phyloP scores from a whole-genome alignment of 2,329 filamentous ascomycete species.

The Sporothrix brasiliensis region DNA sequence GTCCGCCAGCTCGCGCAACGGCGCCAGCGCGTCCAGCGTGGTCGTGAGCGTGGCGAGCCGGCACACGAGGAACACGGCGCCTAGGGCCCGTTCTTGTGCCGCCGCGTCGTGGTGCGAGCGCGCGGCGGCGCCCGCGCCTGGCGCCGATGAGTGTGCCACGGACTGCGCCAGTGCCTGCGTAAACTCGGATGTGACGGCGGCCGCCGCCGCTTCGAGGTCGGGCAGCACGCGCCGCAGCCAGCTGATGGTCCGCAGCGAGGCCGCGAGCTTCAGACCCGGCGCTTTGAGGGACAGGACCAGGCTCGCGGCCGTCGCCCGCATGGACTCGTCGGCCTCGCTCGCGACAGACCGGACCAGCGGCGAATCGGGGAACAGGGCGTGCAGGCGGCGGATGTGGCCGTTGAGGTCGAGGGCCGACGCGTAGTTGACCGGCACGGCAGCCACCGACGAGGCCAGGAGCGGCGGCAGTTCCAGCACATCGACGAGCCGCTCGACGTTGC shows the following conservation, averaged over 20 bases:
- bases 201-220: constrained; percentile 57
- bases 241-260: constrained; percentile 85
- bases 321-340: constrained; percentile 78
- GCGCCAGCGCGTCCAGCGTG: constrained; percentile 81
- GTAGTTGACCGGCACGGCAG: constrained; percentile 70
- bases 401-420: constrained; percentile 87
- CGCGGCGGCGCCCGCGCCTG: background rate
- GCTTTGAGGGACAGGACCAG: constrained; percentile 76
- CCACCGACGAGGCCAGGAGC: constrained; percentile 78
- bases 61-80: constrained; percentile 84
- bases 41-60: constrained; percentile 76
- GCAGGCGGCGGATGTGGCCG: constrained; percentile 86
- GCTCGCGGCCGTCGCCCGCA: constrained; percentile 84
- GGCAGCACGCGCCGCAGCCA: constrained; percentile 87
- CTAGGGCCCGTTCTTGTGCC: constrained; percentile 67
- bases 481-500: constrained; percentile 85
- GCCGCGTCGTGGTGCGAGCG: constrained; percentile 36
- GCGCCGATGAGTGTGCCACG: too few species aligned
- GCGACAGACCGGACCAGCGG: constrained; percentile 72
- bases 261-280: constrained; percentile 81
- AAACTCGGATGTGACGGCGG: constrained; percentile 30
- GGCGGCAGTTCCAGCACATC: constrained; percentile 90
- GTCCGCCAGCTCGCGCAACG: constrained; percentile 84
- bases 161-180: background rate
- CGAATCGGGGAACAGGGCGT: constrained; percentile 79